Conservation (phyloP, 495 filamentous ascomycete species). For the Tuber magnatum region DNA sequence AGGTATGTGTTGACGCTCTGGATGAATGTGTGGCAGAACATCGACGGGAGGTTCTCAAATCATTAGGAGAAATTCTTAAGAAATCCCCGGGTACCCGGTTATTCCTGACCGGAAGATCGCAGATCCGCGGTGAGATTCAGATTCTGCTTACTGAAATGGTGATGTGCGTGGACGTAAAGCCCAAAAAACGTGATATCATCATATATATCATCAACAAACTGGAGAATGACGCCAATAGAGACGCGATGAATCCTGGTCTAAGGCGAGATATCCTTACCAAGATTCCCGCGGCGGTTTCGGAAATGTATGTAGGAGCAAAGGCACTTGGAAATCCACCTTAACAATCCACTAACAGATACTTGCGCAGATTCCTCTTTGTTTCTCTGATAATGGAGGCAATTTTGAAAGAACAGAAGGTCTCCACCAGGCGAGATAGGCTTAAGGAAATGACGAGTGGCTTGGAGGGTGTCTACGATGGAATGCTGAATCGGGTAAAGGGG, state of each 20-base stretch:
- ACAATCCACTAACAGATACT: not conserved
- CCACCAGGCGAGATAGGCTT: not conserved
- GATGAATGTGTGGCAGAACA: not conserved
- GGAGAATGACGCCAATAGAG: not conserved
- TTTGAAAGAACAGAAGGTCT: not conserved
- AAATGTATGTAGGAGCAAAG: not conserved
- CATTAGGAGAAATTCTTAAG: not conserved
- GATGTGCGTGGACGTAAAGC: not conserved
- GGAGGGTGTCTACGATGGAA: not conserved
- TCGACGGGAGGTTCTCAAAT: not conserved
- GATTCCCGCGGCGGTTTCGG: not conserved
- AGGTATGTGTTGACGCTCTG: not conserved
- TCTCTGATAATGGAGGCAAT: not conserved
- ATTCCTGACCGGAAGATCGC: not conserved
- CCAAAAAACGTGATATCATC: not conserved
- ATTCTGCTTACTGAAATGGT: not conserved
- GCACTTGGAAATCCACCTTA: not conserved
- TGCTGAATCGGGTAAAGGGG: not conserved
- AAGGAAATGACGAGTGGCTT: not conserved
- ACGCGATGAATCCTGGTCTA: not conserved
- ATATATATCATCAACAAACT: not conserved
- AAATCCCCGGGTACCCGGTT: not conserved
- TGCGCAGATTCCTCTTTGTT: not conserved
- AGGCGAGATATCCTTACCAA: not conserved
- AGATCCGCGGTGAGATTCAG: not conserved